A percentile compares a stretch with the other conserved stretches of the same genome.
These are phyloP conservation scores for Naganishia sp. DNA, from an alignment of 1,284 basidiomycete species.

Conservation along the genomic window DNA sequence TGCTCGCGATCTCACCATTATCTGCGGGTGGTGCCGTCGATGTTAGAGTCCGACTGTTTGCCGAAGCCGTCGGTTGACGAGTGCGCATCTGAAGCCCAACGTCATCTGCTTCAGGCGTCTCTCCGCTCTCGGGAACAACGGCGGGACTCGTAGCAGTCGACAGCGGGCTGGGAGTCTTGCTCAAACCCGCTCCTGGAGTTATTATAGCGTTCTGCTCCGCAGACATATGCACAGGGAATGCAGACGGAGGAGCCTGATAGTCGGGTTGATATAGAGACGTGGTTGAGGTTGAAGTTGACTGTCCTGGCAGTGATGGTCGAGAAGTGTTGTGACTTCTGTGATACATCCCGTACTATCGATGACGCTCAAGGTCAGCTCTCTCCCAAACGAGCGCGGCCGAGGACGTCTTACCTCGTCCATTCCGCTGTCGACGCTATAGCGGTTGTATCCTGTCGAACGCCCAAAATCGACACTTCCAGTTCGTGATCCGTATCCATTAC, in stretches of 20 bases:
- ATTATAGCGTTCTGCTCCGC: background rate
- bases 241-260: constrained; percentile 21
- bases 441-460: constrained; percentile 19
- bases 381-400: background rate
- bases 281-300: constrained; percentile 30
- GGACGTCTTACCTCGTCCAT: constrained; percentile 16
- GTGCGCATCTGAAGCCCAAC: constrained; percentile 19
- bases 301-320: constrained; percentile 25
- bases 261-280: constrained; percentile 28
- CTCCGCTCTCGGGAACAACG: background rate
- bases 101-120: constrained; percentile 4
- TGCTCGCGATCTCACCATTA: background rate
- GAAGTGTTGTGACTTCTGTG: constrained; percentile 19
- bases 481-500: background rate
- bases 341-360: constrained; percentile 22
- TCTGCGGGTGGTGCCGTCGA: constrained; percentile 29
- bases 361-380: background rate
- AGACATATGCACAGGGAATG: constrained; percentile 12
- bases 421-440: constrained; percentile 16
- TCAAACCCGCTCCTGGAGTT: constrained; percentile 1
- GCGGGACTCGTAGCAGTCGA: background rate
- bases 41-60: background rate
- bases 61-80: background rate
- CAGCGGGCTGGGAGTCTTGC: constrained; percentile 29
- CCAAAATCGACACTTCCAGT: constrained; percentile 22